A percentile compares a stretch with the other conserved stretches of the same genome.
Evolutionary conservation across 1,284 basidiomycete species (phyloP).

Genomic region (Ceratobasidium sp.): DNA sequence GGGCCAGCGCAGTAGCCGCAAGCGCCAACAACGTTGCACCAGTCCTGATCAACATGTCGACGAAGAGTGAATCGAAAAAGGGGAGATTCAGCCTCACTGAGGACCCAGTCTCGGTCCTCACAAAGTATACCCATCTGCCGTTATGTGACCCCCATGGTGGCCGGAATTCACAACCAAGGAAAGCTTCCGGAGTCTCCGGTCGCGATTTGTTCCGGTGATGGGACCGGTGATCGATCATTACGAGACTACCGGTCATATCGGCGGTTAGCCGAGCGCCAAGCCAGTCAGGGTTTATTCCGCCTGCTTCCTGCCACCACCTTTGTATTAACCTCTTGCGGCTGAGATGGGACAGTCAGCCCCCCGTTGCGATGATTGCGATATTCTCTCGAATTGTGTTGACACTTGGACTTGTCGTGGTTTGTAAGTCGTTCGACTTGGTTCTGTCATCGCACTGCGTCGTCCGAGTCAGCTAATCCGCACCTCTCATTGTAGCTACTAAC

Average conservation of each 20-base stretch:
- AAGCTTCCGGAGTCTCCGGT: background rate
- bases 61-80: background rate
- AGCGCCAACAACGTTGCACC: background rate
- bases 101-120: too few species aligned
- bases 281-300: too few species aligned
- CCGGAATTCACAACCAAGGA: background rate
- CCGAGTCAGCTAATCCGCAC: too few species aligned
- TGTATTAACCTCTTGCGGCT: background rate
- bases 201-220: too few species aligned
- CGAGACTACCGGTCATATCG: too few species aligned
- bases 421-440: background rate
- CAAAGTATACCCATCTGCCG: slow-evolving; percentile 7
- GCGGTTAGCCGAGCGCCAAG: slow-evolving; percentile 2
- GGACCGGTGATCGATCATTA: too few species aligned
- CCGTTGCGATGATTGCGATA: background rate
- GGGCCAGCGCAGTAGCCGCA: background rate
- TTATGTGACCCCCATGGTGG: background rate
- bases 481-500: background rate
- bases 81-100: too few species aligned
- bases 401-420: background rate
- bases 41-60: background rate
- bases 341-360: background rate
- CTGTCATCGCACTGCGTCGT: too few species aligned
- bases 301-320: background rate
- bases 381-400: background rate